Evolutionary conservation across 139 green algal species (phyloP), one percentile per base, ranked within the genome.

Genomic region (Picochlorum sp.): DNA sequence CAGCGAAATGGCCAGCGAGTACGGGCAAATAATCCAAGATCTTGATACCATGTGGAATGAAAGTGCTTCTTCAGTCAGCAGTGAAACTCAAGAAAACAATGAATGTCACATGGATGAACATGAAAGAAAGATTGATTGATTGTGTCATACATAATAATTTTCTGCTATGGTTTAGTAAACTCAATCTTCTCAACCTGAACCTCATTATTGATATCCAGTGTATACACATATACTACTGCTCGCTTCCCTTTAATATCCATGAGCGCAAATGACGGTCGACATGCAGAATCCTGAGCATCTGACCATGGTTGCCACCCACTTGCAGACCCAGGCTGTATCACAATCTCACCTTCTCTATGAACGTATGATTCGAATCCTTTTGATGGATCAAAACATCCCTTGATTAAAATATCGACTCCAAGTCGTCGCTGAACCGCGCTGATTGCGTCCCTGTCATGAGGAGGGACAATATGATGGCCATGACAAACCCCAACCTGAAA

Each of bases 151-250:
- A 30, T 4, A 30, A 30, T 4, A 28, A 28, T 28, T 28, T 30
- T 30, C 4, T 30, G 28, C 28, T 41, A 41, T 41, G 34, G 34
- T 41, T 92, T 92, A 28, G 18, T 67, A 62, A 86, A 89, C 44
- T 94, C 85, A 23, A 90, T 80, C 61, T 94, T 94, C 51, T 92
- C 86, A 11, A 96, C 85, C 67, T 91, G 87, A 2, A 92, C 81
- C 50, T 90, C 83, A 5, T 69, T 80, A 9, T 79, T 71, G 15
- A 88, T 62, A 59, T 38, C 26, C 47, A 97, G 79, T 77, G 96
- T 80, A 72, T 97, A 97, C n/a, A 96, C 79, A 62, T 97, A 97
- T 18, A 96, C 83, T 1, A 83, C 89, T 2, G 83, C 85, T 82
- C 86, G 90, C 34, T 20, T 70, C 0, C 84, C 91, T 47, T 95